Conservation (phyloP, 257 asterid species). For the Agastache rugosa region DNA sequence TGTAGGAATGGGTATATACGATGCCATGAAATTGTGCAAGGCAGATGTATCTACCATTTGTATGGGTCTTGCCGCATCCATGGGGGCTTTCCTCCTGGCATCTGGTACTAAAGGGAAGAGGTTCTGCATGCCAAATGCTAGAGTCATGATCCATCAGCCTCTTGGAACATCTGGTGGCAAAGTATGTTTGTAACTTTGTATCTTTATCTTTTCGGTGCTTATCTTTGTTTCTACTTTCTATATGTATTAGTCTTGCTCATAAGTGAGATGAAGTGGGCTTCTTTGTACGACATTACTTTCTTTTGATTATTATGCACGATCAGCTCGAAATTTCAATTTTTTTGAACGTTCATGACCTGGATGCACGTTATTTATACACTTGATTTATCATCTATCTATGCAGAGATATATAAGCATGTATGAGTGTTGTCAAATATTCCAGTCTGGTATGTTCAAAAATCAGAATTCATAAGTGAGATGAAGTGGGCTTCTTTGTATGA, state of each 20-base stretch:
- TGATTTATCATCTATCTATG: slow-evolving; percentile 14
- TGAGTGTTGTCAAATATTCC: background rate
- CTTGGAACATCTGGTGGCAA: slow-evolving; percentile 80
- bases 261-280: background rate
- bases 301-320: slow-evolving; percentile 2
- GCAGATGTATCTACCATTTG: slow-evolving; percentile 95
- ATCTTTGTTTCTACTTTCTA: background rate
- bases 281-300: background rate
- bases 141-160: slow-evolving; percentile 98
- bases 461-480: background rate
- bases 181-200: slow-evolving; percentile 29
- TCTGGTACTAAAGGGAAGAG: slow-evolving; percentile 93
- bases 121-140: slow-evolving; percentile 95
- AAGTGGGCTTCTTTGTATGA: slow-evolving; percentile 1
- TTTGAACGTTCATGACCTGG: slow-evolving; percentile 2
- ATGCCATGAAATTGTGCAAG: slow-evolving; percentile 97
- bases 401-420: background rate
- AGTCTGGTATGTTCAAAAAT: slow-evolving; percentile 11
- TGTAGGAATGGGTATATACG: slow-evolving; percentile 95
- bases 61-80: slow-evolving; percentile 94
- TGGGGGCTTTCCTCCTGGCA: slow-evolving; percentile 95
- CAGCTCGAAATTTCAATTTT: background rate
- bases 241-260: slow-evolving; percentile 7
- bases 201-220: slow-evolving; percentile 12
- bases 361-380: background rate